A percentile compares a stretch with the other conserved stretches of the same genome.
These are phyloP conservation scores for Colletotrichum sp. DNA, from an alignment of 2,329 filamentous ascomycete genomes.

Conservation along the genomic window DNA sequence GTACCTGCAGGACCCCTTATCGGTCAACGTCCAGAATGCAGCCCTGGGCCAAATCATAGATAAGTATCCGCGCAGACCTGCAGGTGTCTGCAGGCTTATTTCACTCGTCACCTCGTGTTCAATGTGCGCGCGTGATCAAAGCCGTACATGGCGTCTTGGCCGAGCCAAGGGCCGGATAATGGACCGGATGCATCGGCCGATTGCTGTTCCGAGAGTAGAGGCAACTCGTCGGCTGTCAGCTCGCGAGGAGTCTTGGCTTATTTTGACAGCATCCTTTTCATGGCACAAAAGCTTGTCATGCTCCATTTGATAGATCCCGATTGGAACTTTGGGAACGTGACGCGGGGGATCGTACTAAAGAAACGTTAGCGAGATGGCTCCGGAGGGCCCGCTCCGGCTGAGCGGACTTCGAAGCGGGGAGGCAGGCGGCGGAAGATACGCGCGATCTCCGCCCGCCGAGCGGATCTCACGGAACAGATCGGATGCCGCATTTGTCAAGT, in stretches of 20 bases:
- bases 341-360: background rate
- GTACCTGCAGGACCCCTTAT: background rate
- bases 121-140: background rate
- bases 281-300: background rate
- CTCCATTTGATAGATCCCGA: background rate
- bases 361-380: too few relatives aligned
- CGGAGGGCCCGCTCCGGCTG: background rate
- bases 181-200: background rate
- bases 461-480: background rate
- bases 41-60: background rate
- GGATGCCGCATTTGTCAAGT: background rate
- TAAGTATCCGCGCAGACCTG: background rate
- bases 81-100: background rate
- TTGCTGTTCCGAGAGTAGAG: background rate
- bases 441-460: background rate
- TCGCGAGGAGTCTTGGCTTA: background rate
- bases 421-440: background rate
- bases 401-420: background rate
- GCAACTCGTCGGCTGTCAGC: background rate
- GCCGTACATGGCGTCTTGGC: background rate
- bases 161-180: background rate
- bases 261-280: background rate
- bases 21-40: background rate
- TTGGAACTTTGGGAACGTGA: background rate
- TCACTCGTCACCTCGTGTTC: conserved; percentile 2